Evolutionary conservation across 2,329 filamentous ascomycete genomes (phyloP).

Genomic region (Podosphaera fusca): DNA sequence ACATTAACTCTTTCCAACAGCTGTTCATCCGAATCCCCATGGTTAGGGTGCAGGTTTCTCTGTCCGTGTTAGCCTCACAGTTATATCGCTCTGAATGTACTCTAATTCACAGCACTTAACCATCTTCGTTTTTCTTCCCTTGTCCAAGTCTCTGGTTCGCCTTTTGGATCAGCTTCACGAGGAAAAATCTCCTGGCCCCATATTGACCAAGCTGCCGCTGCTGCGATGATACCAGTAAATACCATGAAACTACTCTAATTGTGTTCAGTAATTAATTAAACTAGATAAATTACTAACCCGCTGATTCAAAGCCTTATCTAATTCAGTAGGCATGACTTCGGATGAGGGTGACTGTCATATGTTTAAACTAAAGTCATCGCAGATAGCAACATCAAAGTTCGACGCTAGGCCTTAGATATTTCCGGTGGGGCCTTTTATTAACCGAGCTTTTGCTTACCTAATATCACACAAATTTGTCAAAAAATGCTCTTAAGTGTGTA

Average conservation of each 20-base stretch:
- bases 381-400: too few relatives aligned
- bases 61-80: constrained; percentile 15
- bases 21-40: constrained; percentile 35
- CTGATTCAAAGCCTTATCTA: constrained; percentile 47
- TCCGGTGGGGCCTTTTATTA: background rate
- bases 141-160: constrained; percentile 53
- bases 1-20: constrained; percentile 45
- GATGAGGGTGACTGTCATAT: constrained; percentile 7
- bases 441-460: background rate
- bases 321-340: constrained; percentile 36
- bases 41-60: constrained; percentile 39
- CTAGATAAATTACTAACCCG: constrained; percentile 26
- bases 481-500: constrained; percentile 5
- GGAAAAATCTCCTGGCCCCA: constrained; percentile 72
- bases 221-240: constrained; percentile 63
- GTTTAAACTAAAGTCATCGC: too few relatives aligned
- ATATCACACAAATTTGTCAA: background rate
- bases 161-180: constrained; percentile 47
- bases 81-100: background rate
- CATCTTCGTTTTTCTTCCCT: constrained; percentile 58
- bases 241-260: constrained; percentile 22
- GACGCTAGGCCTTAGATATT: too few relatives aligned
- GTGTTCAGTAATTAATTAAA: background rate
- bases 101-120: constrained; percentile 47
- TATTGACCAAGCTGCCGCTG: constrained; percentile 62